Percentiles rank a stretch among this genome's conserved stretches.
Conservation (phyloP, 768 basidiomycete genomes). For the Hypholoma sublateritium region DNA sequence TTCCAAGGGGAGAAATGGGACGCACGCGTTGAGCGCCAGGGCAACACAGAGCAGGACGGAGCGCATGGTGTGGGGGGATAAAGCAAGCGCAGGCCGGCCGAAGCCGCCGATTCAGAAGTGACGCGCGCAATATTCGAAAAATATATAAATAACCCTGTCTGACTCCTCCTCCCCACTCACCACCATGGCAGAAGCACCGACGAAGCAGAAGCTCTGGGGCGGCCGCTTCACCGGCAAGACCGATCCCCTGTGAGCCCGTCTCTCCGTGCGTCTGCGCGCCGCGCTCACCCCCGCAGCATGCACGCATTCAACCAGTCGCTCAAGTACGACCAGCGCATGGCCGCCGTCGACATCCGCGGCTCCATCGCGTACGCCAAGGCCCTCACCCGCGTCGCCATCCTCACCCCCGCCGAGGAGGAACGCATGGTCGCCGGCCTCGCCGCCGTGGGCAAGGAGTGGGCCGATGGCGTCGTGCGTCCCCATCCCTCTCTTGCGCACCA, state of each 20-base stretch:
- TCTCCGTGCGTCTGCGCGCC: constrained; percentile 5
- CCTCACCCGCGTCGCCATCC: constrained; percentile 74
- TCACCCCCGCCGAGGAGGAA: constrained; percentile 72
- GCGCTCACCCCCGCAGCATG: constrained; percentile 60
- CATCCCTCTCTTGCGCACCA: neutral
- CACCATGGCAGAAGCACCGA: constrained; percentile 38
- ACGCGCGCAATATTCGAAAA: constrained; percentile 1
- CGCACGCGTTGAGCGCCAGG: constrained; percentile 65
- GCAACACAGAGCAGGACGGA: constrained; percentile 42
- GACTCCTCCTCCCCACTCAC: neutral
- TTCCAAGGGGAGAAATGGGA: neutral
- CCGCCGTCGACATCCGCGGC: constrained; percentile 86
- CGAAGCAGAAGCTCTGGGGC: constrained; percentile 81
- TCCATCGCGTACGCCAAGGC: constrained; percentile 97
- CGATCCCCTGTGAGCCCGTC: constrained; percentile 70
- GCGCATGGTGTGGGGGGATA: constrained; percentile 3
- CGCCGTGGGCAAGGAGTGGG: constrained; percentile 85
- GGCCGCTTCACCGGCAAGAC: constrained; percentile 88
- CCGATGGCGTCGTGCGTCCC: constrained; percentile 62
- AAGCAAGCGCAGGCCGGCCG: neutral
- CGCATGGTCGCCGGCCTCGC: constrained; percentile 75
- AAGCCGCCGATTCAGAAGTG: neutral
- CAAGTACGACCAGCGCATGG: constrained; percentile 93
- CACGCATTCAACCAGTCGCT: constrained; percentile 97
- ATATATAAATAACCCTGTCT: constrained; percentile 2